phyloP scores from a whole-genome alignment of 2,329 filamentous ascomycete genomes.

The Aspergillus tanneri region DNA sequence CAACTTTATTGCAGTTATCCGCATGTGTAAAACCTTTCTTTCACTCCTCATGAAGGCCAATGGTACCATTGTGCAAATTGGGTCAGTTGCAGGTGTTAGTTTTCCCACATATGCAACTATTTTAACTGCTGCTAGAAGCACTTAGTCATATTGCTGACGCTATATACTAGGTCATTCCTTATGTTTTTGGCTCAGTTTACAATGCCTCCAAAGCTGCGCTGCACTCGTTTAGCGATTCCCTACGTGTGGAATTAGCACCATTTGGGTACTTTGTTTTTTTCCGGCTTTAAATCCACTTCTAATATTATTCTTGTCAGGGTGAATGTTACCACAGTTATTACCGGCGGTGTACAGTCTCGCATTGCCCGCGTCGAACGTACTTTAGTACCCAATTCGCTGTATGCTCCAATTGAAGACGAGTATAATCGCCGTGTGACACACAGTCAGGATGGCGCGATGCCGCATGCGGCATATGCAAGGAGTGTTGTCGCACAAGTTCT shows the following conservation, averaged over 20 bases:
- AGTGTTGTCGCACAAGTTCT: slow-evolving; percentile 57
- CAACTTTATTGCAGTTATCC: slow-evolving; percentile 60
- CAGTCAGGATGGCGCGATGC: slow-evolving; percentile 55
- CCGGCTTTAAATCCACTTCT: background rate
- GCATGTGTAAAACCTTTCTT: slow-evolving; percentile 57
- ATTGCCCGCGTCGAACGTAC: slow-evolving; percentile 55
- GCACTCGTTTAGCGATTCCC: slow-evolving; percentile 57
- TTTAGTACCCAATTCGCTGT: slow-evolving; percentile 51
- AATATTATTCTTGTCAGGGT: slow-evolving; percentile 36
- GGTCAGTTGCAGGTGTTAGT: slow-evolving; percentile 42
- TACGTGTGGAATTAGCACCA: slow-evolving; percentile 58
- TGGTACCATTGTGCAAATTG: slow-evolving; percentile 48
- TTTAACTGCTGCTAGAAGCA: background rate
- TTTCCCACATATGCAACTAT: background rate
- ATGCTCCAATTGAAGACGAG: slow-evolving; percentile 52
- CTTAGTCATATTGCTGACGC: background rate
- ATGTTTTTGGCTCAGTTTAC: slow-evolving; percentile 52
- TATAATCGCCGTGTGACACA: slow-evolving; percentile 54
- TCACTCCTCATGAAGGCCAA: slow-evolving; percentile 52
- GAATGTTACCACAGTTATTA: slow-evolving; percentile 55
- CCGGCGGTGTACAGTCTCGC: slow-evolving; percentile 60
- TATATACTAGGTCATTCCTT: slow-evolving; percentile 39
- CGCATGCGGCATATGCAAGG: slow-evolving; percentile 54
- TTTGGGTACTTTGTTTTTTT: slow-evolving; percentile 37
- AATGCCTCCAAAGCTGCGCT: slow-evolving; percentile 61